A percentile compares a stretch with the other conserved stretches of the same genome.
Conservation (phyloP, 108 stramenopile species). For the Mediolabrus comicus region DNA sequence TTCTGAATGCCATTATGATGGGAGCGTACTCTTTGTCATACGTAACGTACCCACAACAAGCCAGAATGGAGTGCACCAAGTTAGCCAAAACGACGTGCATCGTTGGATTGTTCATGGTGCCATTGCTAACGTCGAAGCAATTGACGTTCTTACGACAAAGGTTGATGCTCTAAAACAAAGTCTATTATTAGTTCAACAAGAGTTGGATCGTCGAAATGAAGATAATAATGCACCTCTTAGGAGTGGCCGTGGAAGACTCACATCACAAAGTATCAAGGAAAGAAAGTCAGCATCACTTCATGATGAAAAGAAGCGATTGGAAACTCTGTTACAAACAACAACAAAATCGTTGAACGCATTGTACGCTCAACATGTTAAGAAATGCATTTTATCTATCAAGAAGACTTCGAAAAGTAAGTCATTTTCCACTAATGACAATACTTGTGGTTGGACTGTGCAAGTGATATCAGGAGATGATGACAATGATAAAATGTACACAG, state of each 20-base stretch:
- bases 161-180: slow-evolving; percentile 2
- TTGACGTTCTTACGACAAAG: slow-evolving; percentile 6
- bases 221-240: not conserved
- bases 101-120: slow-evolving; percentile 20
- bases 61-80: slow-evolving; percentile 3
- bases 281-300: not conserved
- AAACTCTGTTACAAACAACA: not conserved
- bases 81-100: slow-evolving; percentile 10
- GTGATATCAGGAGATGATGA: too few relatives aligned
- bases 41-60: slow-evolving; percentile 12
- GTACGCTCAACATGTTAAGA: slow-evolving; percentile 7
- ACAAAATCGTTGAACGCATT: slow-evolving; percentile 2
- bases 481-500: slow-evolving; percentile 15
- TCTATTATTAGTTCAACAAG: slow-evolving; percentile 10
- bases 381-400: slow-evolving; percentile 8
- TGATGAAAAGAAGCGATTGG: not conserved
- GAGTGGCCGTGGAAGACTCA: not conserved
- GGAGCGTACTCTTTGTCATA: slow-evolving; percentile 11
- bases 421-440: not conserved
- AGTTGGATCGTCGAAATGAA: not conserved
- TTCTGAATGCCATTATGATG: slow-evolving; percentile 16
- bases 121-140: not conserved
- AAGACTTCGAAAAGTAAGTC: not conserved
- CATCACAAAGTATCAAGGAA: not conserved
- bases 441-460: not conserved